Base-by-base conservation (phyloP, 2,329 filamentous ascomycete species). In the Coniochaeta prunicola region DNA sequence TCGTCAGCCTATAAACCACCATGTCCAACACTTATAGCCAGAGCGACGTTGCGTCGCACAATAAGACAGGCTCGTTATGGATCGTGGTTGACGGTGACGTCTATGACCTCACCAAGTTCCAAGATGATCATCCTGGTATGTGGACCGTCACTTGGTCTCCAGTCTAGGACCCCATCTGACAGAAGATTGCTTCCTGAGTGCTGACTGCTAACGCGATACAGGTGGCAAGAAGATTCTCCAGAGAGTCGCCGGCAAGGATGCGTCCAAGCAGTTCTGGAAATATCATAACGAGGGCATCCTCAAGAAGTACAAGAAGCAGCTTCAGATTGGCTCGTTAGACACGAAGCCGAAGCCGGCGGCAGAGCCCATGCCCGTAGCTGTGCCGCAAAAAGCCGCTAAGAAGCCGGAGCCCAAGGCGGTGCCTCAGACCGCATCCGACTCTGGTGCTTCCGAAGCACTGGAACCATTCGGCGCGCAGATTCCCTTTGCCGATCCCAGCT, bases 31-130 rank as follows among this genome's bases (percentile, higher is more conserved):
- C 84, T 31, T 97, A 96, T 73, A 89, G 87, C 58, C 81, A 86
- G 64, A 83, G 83, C 78, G 92, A 97, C 72, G 93, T 99, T 63
- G 87, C 92, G 71, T 86, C 89, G 76, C 92, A 97, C 76, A 96
- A 91, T 81, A 96, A 93, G 78, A 75, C 87, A 53, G 86, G 91
- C 70, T 88, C 87, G 71, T 81, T 97, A 62, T 97, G 87, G 85
- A 90, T 97, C 69, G 85, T 96, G 64, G 86, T 97, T 65, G 93
- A 97, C 66, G 89, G 92, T 68, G 93, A 97, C 74, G 93, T 97
- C 65, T 97, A 96, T 75, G 93, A 99, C 71, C 73, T 97, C 68
- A 96, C 92, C 67, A 92, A 87, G 70, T 93, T 93, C 73, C 88
- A 91, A 72, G 87, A 92, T 61, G 89, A 92, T 64, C 90, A 93